A percentile compares a stretch with the other conserved stretches of the same genome.
Conservation (phyloP, 1,284 basidiomycete genomes). For the Papiliotrema fonsecae region DNA sequence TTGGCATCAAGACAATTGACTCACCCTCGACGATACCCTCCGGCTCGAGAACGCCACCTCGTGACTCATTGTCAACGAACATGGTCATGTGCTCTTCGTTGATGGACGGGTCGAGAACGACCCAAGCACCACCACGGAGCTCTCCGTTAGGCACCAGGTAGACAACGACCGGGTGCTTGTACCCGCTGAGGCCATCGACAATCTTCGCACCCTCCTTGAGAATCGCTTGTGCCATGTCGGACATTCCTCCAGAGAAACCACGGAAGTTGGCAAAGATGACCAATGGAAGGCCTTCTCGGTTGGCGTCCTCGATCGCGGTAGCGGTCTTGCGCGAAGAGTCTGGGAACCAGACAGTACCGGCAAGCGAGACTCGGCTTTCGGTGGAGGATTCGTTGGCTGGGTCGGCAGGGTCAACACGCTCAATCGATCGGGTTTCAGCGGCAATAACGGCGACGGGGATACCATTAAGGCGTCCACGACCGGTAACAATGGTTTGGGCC, state of each 20-base stretch:
- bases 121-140: conserved; percentile 98
- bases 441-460: conserved; percentile 98
- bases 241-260: conserved; percentile 91
- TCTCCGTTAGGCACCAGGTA: conserved; percentile 99
- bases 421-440: conserved; percentile 83
- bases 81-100: conserved; percentile 98
- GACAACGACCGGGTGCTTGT: conserved; percentile 98
- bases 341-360: conserved; percentile 99
- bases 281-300: conserved; percentile 91
- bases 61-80: conserved; percentile 93
- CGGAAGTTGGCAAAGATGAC: conserved; percentile 99
- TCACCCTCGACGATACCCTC: conserved; percentile 84
- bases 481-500: conserved; percentile 94
- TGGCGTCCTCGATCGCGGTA: conserved; percentile 98
- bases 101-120: conserved; percentile 96
- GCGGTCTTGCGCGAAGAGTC: conserved; percentile 99
- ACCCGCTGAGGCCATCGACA: conserved; percentile 93
- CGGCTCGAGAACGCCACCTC: conserved; percentile 95
- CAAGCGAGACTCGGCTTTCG: conserved; percentile 97
- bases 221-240: conserved; percentile 71
- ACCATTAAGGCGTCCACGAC: conserved; percentile 91
- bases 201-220: conserved; percentile 95
- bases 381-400: conserved; percentile 98
- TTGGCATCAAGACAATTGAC: neutral
- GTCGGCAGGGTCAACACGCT: conserved; percentile 94